phyloP scores from a whole-genome alignment of 1,139 yeast species.

The Yamadazyma dendronema region DNA sequence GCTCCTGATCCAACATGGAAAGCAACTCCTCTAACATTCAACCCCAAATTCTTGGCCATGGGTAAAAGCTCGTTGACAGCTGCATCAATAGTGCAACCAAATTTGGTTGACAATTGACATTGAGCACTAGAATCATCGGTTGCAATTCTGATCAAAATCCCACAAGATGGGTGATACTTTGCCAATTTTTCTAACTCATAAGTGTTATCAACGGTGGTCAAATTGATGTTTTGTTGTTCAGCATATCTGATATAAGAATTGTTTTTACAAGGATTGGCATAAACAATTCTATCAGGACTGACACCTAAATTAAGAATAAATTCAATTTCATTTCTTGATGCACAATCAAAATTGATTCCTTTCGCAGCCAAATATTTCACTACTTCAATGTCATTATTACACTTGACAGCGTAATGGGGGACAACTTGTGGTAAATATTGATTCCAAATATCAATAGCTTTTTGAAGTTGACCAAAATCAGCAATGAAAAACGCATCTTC shows the following conservation, averaged over 20 bases:
- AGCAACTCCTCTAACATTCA: conserved; percentile 79
- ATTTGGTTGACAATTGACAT: conserved; percentile 85
- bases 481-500: conserved; percentile 89
- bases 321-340: conserved; percentile 83
- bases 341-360: conserved; percentile 90
- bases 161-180: conserved; percentile 64
- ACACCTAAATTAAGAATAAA: conserved; percentile 62
- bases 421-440: conserved; percentile 65
- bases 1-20: conserved; percentile 98
- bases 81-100: conserved; percentile 69
- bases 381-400: conserved; percentile 73
- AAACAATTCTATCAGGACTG: conserved; percentile 65
- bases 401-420: conserved; percentile 92
- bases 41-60: conserved; percentile 57
- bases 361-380: conserved; percentile 53
- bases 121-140: conserved; percentile 90
- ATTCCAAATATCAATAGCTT: conserved; percentile 63
- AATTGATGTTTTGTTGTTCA: conserved; percentile 46
- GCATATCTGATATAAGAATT: conserved; percentile 79
- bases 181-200: conserved; percentile 80
- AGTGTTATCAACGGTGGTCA: conserved; percentile 87
- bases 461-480: conserved; percentile 71
- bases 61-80: conserved; percentile 56
- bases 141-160: conserved; percentile 73
- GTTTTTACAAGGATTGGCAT: conserved; percentile 94